phyloP scores from a whole-genome alignment of 2,329 filamentous ascomycete genomes.

The Arthrobotrys iridis region DNA sequence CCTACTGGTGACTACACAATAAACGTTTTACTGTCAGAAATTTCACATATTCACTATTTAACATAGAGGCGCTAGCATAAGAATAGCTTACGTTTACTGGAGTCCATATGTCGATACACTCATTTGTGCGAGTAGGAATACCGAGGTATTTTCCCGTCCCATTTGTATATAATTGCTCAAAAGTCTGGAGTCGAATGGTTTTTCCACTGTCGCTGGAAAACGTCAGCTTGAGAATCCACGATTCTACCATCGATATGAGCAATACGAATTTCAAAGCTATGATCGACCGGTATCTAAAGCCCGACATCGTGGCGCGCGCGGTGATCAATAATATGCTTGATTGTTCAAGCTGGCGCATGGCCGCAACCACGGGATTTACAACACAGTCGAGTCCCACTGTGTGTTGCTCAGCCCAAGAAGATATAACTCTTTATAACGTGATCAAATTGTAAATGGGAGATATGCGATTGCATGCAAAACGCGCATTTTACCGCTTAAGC shows the following conservation, averaged over 20 bases:
- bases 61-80: too few relatives aligned
- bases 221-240: constrained; percentile 36
- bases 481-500: too few relatives aligned
- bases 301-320: not conserved
- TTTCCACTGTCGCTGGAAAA: constrained; percentile 8
- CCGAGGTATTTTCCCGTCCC: constrained; percentile 7
- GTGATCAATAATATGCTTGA: too few relatives aligned
- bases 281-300: not conserved
- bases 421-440: too few relatives aligned
- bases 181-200: not conserved
- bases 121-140: constrained; percentile 25
- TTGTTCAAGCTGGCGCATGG: too few relatives aligned
- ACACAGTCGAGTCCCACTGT: too few relatives aligned
- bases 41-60: too few relatives aligned
- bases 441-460: too few relatives aligned
- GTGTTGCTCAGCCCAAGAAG: too few relatives aligned
- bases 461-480: too few relatives aligned
- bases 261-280: not conserved
- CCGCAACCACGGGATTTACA: too few relatives aligned
- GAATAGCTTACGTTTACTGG: constrained; percentile 38
- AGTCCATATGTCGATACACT: constrained; percentile 38
- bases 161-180: constrained; percentile 27
- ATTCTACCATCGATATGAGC: not conserved
- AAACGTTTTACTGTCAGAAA: too few relatives aligned
- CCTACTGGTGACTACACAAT: constrained; percentile 2